Conservation (phyloP, 176 grass and related monocot species). For the Hsuehochloa calcarea region DNA sequence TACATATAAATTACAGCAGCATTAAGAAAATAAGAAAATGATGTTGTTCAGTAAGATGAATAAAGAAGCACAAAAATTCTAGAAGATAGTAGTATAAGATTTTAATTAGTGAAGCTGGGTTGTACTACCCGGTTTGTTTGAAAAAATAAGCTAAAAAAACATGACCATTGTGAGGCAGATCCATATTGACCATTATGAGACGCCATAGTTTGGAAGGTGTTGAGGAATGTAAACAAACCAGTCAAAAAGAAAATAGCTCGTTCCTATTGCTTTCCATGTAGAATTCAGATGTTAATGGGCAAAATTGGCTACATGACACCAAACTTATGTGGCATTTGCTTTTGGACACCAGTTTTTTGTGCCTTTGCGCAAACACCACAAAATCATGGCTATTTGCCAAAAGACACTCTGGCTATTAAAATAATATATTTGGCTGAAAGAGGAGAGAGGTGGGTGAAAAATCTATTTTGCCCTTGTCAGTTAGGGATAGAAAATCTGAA, state of each 20-base stretch:
- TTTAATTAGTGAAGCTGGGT: background rate
- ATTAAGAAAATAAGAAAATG: conserved; percentile 28
- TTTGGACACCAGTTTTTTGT: no score
- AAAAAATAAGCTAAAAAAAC: background rate
- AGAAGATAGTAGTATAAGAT: background rate
- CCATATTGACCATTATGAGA: background rate
- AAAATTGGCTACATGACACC: no score
- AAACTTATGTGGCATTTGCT: no score
- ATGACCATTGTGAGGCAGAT: background rate
- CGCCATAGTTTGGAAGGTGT: background rate
- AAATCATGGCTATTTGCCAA: no score
- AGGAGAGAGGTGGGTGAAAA: no score
- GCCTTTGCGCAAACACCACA: no score
- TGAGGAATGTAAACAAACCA: background rate
- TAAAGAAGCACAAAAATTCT: background rate
- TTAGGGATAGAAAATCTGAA: no score
- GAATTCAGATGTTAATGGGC: background rate
- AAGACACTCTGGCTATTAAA: no score
- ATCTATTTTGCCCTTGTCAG: no score
- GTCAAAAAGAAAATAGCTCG: background rate
- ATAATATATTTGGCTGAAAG: no score
- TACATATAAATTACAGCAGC: conserved; percentile 18
- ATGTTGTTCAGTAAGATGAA: background rate
- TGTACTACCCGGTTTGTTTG: background rate
- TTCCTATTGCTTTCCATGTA: background rate